These are phyloP conservation scores for Parietaria judaica DNA, from an alignment of 306 rosid species.

Conservation along the genomic window DNA sequence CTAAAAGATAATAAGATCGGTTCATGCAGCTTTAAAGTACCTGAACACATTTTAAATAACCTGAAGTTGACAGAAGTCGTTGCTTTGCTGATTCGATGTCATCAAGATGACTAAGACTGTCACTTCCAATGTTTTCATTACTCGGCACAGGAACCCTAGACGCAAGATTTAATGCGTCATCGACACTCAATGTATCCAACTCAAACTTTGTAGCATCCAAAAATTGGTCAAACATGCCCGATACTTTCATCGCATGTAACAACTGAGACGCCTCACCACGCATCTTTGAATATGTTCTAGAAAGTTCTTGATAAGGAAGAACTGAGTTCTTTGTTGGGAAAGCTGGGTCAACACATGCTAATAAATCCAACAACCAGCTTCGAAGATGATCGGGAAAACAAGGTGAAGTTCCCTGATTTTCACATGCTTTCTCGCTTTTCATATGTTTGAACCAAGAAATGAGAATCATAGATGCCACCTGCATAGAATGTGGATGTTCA, in stretches of 20 bases:
- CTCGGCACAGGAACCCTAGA: conserved; percentile 53
- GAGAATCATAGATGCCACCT: conserved; percentile 91
- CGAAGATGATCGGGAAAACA: conserved; percentile 34
- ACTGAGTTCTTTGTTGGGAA: conserved; percentile 78
- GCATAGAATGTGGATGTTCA: conserved; percentile 17
- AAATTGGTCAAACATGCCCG: conserved; percentile 44
- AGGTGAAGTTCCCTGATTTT: conserved; percentile 29
- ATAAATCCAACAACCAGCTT: conserved; percentile 75
- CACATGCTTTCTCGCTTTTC: conserved; percentile 21
- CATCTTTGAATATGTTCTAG: conserved; percentile 90
- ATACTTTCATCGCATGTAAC: conserved; percentile 44
- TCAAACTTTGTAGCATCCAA: conserved; percentile 37
- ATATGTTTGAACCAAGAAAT: conserved; percentile 90
- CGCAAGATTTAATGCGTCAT: conserved; percentile 78
- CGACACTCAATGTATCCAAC: conserved; percentile 66
- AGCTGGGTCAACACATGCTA: conserved; percentile 75
- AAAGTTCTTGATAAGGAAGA: conserved; percentile 86
- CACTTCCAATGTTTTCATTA: conserved; percentile 40
- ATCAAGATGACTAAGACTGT: conserved; percentile 46
- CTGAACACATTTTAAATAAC: conserved; percentile 97
- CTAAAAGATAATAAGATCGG: too few species aligned
- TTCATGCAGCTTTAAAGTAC: conserved; percentile 31
- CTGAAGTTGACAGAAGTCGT: conserved; percentile 79
- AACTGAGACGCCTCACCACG: conserved; percentile 76
- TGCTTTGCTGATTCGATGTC: conserved; percentile 79